Base-by-base conservation (phyloP, 2,329 filamentous ascomycete genomes). In the Phialemoniopsis sp. region DNA sequence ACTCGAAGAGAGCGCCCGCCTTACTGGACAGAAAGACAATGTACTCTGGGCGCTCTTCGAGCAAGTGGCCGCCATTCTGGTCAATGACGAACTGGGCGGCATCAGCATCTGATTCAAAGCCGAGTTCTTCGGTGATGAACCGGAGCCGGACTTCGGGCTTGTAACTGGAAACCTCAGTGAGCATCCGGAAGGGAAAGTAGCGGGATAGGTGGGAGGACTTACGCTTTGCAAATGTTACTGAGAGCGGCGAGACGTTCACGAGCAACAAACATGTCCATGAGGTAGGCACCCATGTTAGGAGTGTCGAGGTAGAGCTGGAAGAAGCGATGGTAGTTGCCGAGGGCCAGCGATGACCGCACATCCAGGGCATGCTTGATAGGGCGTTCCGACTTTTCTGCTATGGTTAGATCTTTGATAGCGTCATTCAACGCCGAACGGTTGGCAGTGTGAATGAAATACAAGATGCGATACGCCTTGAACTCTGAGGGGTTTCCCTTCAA, bases 381-480 rank as follows among this genome's bases (percentile, higher is more conserved):
- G 46, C 64, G 70, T 63, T 93, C 84, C 64, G 82, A 74, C 73
- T 96, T 96, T 72, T 97, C 93, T 90, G 88, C 82, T 77, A 84
- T 70, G 67, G 91, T 97, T 93, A 98, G 87, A 87, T 96, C 91
- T 77, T 90, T 89, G 73, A 98, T 79, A 60, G 91, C 84, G 76
- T 97, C 89, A 77, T 96, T 97, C 78, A 98, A 85, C 67, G 91
- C 90, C 67, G 88, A 90, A 69, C 89, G 89, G 71, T 97, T 98
- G 76, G 89, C 90, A 57, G 93, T 97, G 67, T 97, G 90, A 67
- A 98, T 93, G 73, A 95, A 95, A 79, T 98, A 98, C 62, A 98
- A 77, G 68, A 98, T 96, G 79, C 93, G 91, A 75, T 98, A 98
- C 49, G 91, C 93, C 79, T 93, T 93, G 70, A 98, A 98, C 67